Conservation (phyloP, 2,329 filamentous ascomycete species). For the Lachnellula cervina region DNA sequence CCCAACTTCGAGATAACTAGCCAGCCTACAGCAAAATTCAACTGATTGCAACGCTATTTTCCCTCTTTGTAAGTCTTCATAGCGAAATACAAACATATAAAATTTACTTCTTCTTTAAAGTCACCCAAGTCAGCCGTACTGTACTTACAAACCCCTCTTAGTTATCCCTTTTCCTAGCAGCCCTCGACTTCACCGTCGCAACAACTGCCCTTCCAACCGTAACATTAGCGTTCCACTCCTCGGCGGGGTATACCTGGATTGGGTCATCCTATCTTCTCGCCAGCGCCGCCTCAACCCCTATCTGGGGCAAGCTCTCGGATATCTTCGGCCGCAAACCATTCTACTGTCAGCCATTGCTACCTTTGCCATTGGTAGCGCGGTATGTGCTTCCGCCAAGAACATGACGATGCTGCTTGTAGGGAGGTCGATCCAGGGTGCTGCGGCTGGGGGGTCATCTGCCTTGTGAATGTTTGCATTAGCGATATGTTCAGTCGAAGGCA, state of each 20-base stretch:
- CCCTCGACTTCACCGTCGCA: constrained; percentile 42
- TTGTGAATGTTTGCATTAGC: background rate
- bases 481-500: background rate
- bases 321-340: constrained; percentile 50
- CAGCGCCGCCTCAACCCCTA: constrained; percentile 57
- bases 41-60: background rate
- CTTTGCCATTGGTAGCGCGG: constrained; percentile 58
- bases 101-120: background rate
- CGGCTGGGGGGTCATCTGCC: background rate
- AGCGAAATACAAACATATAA: no score
- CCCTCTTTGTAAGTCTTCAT: background rate
- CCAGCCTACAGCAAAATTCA: background rate
- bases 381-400: constrained; percentile 56
- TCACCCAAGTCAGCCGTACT: background rate
- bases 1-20: no score
- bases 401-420: constrained; percentile 51
- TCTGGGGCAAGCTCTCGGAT: constrained; percentile 59
- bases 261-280: constrained; percentile 65
- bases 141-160: background rate
- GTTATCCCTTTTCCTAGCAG: constrained; percentile 6
- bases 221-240: constrained; percentile 41
- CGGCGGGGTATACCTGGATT: constrained; percentile 63
- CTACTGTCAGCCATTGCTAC: constrained; percentile 49
- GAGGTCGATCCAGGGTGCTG: background rate
- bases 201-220: constrained; percentile 56